phyloP scores from a whole-genome alignment of 768 basidiomycete genomes.

The Psilocybe cubensis region DNA sequence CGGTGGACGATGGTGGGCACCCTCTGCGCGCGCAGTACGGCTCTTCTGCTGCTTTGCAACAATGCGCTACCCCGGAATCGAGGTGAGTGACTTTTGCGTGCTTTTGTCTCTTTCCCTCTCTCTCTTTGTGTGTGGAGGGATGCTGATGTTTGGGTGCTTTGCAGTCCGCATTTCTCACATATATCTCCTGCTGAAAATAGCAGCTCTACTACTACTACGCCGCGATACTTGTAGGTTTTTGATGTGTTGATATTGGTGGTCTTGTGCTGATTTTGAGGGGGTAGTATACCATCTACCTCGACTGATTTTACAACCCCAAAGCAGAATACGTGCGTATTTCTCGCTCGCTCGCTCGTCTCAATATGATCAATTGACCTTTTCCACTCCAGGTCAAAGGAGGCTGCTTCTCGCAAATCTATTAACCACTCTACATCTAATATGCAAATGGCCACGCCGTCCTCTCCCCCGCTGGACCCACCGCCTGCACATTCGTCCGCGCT shows the following conservation, averaged over 20 bases:
- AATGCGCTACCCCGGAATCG: conserved; percentile 50
- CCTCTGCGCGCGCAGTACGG: conserved; percentile 15
- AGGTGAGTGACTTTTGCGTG: conserved; percentile 32
- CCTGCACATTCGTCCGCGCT: conserved; percentile 37
- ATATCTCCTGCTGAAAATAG: conserved; percentile 22
- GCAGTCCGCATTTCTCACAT: conserved; percentile 27
- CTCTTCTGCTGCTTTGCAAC: conserved; percentile 34
- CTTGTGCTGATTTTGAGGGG: neutral
- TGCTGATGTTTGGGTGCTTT: neutral
- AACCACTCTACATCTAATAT: conserved; percentile 19
- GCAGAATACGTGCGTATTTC: conserved; percentile 17
- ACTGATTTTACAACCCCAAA: conserved; percentile 31
- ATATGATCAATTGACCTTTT: neutral
- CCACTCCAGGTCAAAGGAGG: conserved; percentile 18
- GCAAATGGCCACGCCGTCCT: conserved; percentile 32
- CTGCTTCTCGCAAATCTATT: conserved; percentile 18
- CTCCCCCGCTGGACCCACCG: conserved; percentile 26
- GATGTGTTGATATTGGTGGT: neutral
- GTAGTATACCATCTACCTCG: conserved; percentile 18
- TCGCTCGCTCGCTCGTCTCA: neutral
- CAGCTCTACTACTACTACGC: conserved; percentile 26
- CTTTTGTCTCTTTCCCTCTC: neutral
- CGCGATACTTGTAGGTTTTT: conserved; percentile 37
- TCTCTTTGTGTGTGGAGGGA: too few relatives aligned
- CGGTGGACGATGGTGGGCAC: conserved; percentile 14